Base-by-base conservation (phyloP, 441 rosid genomes). In the Jatropha multifida region DNA sequence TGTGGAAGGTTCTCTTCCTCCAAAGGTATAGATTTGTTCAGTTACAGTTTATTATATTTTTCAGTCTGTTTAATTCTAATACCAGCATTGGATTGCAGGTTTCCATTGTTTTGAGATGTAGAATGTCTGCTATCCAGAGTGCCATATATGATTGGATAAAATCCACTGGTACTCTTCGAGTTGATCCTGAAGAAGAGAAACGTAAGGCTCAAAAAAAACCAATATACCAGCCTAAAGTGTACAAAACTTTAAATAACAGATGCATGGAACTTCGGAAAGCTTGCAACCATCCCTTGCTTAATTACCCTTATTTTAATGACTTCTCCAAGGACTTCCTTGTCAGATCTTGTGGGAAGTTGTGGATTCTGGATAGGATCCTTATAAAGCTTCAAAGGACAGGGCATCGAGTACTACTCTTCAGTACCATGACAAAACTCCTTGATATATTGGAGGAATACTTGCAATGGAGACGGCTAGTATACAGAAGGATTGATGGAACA, bases 1-100 rank as follows among this genome's bases (percentile, higher is more conserved):
- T 81, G 99, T 96, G 79, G 99, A 96, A 86, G 98, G 99, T 79
- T 92, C 98, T 65, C 98, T 96, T 82, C 99, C 99, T 68, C 94
- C 99, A n/a, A 96, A 96, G 98, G 99, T 96, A 85, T 58, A 81
- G 60, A 74, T 60, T 76, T n/a, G 12, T 68, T 74, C 58, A 55
- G 67, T 51, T 42, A 4, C 54, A 41, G 40, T 38, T 71, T 75
- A 62, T 75, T 37, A 65, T 69, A 32, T 32, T 1, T 32, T 32
- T 7, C 48, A 17, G 4, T 75, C 49, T 72, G 37, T 72, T 75
- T 82, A 79, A 65, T 78, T 77, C 76, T 80, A 74, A 87, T 76
- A 65, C 48, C 78, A 71, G 64, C 83, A 69, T 78, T 78, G 59
- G 54, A 61, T 80, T 84, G 88, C 92, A 96, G 99, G 89, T 90